These are phyloP conservation scores for Fraxinus americana DNA, from an alignment of 257 asterid genomes.

Conservation along the genomic window DNA sequence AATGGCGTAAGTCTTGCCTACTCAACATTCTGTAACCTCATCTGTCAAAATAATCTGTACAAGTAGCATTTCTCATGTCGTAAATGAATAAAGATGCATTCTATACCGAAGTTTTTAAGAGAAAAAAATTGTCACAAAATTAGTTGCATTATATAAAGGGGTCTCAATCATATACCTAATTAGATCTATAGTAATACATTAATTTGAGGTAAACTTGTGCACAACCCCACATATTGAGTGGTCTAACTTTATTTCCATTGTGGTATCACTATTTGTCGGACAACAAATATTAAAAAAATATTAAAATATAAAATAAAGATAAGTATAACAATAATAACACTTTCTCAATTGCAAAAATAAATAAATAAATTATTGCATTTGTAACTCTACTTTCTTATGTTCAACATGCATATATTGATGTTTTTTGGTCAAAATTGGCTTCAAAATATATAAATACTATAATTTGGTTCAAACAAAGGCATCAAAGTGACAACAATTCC, in stretches of 20 bases:
- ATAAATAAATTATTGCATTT: not conserved
- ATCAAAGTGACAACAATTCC: conserved; percentile 11
- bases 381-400: not conserved
- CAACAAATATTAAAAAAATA: not conserved
- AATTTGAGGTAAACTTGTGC: not conserved
- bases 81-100: no score
- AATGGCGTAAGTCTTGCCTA: no score
- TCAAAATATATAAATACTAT: not conserved
- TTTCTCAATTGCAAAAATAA: not conserved
- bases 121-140: not conserved
- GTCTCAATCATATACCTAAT: conserved; percentile 2
- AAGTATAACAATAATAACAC: not conserved
- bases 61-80: no score
- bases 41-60: no score
- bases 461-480: not conserved
- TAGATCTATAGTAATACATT: not conserved
- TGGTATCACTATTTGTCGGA: not conserved
- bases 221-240: not conserved
- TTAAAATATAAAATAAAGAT: not conserved
- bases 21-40: no score
- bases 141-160: not conserved
- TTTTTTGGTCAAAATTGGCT: not conserved
- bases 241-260: not conserved
- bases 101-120: no score
- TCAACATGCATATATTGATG: not conserved